Conservation (phyloP, 169 alveolate genomes). For the Eimeria falciformis region DNA sequence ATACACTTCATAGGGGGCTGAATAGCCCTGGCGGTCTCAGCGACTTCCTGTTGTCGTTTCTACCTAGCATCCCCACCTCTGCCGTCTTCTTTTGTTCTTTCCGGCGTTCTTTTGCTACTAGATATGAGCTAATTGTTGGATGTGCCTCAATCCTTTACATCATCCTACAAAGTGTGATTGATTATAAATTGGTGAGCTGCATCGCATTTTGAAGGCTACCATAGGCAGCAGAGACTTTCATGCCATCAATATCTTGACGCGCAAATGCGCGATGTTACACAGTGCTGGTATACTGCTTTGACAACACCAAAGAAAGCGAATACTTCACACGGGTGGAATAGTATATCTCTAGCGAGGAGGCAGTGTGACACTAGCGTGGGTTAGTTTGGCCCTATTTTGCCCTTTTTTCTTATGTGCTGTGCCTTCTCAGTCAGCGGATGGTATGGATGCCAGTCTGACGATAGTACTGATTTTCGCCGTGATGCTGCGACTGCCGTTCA, state of each 20-base stretch:
- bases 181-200: constrained; percentile 56
- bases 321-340: too few species aligned
- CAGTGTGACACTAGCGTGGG: too few species aligned
- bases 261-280: too few species aligned
- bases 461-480: constrained; percentile 61
- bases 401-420: neutral
- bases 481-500: constrained; percentile 65
- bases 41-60: constrained; percentile 13
- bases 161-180: constrained; percentile 57
- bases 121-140: constrained; percentile 30
- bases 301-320: too few species aligned
- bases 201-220: too few species aligned
- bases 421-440: constrained; percentile 70
- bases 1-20: neutral
- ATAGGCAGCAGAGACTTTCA: too few species aligned
- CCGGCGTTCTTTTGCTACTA: constrained; percentile 66
- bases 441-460: constrained; percentile 45
- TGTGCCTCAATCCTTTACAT: constrained; percentile 18
- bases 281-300: too few species aligned
- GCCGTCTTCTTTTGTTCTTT: constrained; percentile 12
- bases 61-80: neutral
- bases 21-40: neutral
- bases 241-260: too few species aligned
- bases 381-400: neutral
- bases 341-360: too few species aligned